Base-by-base conservation (phyloP, 306 rosid species). In the Astragalus glycyphyllos region DNA sequence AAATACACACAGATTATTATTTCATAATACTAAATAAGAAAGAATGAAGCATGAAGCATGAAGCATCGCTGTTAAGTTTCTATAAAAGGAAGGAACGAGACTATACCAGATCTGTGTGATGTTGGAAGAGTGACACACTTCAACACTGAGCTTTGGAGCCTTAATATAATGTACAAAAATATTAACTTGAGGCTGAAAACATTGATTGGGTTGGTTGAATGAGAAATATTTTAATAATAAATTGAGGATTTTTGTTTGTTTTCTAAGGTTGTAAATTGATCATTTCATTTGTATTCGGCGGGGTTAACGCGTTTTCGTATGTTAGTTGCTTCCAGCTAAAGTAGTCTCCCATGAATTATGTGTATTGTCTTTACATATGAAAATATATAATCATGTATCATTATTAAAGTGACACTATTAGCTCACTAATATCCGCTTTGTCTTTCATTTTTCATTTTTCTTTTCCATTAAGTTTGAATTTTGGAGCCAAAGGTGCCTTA, bases 251-350 rank as follows among this genome's bases (percentile, higher is more conserved):
- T 35, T 77, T 37, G 8, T 37, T 37, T 37, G 48, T 46, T 50
- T 17, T 29, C n/a, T 41, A 40, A 68, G 55, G 61, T 20, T 54
- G 63, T 45, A 37, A 59, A 71, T 59, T 32, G 35, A 71, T 54
- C 23, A 48, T 65, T 66, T 54, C 23, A 48, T 65, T 66, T 6
- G 13, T 16, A 32, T 61, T 83, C 45, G 82, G 84, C 77, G 64
- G 59, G 58, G 45, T 16, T 67, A 55, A 81, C 86, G 90, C 89
- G 88, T 80, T 88, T 79, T 4, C 78, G 73, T 65, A 79, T 80
- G 76, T 66, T 80, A 49, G 77, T 74, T 14, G 69, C 76, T 68
- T 79, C 66, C 55, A 60, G 75, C 83, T 60, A 60, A 73, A 68
- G 76, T 37, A 58, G 50, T 59, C 61, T 14, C 35, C 58, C 17